Base-by-base conservation (phyloP, 371 early-diverging fungal species). In the Mucor circinelloides region DNA sequence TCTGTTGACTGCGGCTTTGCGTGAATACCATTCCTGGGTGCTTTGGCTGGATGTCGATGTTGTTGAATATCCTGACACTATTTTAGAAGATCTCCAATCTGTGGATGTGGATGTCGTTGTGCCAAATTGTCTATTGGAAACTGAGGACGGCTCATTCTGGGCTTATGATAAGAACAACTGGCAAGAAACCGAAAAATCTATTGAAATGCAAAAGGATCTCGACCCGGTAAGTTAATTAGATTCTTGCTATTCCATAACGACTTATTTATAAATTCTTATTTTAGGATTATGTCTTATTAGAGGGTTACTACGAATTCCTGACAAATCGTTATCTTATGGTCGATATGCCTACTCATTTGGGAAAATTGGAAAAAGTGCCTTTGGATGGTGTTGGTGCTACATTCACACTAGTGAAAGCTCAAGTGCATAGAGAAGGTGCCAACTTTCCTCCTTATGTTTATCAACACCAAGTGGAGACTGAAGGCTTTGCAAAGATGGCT, bases 401-500 rank as follows among this genome's bases (percentile, higher is more conserved):
- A 6, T 77, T 80, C 52, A 80, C 80, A n/a, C 56, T 80, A n/a
- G 87, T 90, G 61, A 87, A 87, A 19, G 88, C 90, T 5, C 62
- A 76, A 23, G 88, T 92, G 7, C 90, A 90, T 67, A 87, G 89
- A 3, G 81, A 84, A 17, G 91, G 90, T 27, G 84, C 86, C 40
- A 82, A 76, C 9, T 91, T 91, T 66, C 91, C 90, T 17, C 68
- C 87, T 2, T 80, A 80, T 55, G 80, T 85, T 28, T 79, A 85
- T 38, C 82, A 86, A 44, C 90, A 90, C 67, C 83, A 86, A 67
- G 85, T 91, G 4, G 91, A 92, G 70, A 92, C 91, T 13, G 92
- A 91, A 74, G 92, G 92, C 3, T 79, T 92, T 73, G 90, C 89
- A 27, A 89, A 88, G 66, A 85, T 90, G 78, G 90, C 90, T 54